phyloP scores from a whole-genome alignment of 2,329 filamentous ascomycete genomes.

The Fusarium piperis region DNA sequence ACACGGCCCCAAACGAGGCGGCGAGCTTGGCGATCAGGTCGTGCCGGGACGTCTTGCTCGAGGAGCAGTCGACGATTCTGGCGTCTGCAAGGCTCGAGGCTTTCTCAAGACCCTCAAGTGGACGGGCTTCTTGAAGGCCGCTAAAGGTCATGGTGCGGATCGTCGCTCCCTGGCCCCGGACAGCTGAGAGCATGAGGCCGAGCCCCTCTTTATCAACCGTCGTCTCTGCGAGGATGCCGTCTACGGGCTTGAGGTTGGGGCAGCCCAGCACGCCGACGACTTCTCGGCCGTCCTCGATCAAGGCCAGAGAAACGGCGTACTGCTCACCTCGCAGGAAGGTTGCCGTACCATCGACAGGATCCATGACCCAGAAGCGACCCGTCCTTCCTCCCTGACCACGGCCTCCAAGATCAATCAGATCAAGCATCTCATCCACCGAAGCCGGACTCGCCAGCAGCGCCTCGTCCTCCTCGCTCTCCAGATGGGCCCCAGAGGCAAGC shows the following conservation, averaged over 20 bases:
- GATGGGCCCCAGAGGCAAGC: constrained; percentile 52
- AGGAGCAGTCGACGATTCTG: constrained; percentile 49
- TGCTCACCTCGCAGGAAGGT: constrained; percentile 70
- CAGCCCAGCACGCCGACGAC: constrained; percentile 68
- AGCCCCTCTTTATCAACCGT: constrained; percentile 46
- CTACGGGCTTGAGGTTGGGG: constrained; percentile 61
- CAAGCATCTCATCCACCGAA: constrained; percentile 65
- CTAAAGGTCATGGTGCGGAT: constrained; percentile 39
- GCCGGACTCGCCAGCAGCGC: constrained; percentile 50
- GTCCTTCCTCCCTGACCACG: constrained; percentile 48
- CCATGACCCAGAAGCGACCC: constrained; percentile 67
- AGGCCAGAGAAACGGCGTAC: constrained; percentile 68
- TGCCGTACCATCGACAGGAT: constrained; percentile 72
- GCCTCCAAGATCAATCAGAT: constrained; percentile 68
- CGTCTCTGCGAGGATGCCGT: constrained; percentile 50
- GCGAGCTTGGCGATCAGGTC: constrained; percentile 46
- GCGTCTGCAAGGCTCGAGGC: constrained; percentile 32
- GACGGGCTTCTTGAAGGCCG: constrained; percentile 29
- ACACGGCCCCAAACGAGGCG: constrained; percentile 42
- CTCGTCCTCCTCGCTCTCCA: constrained; percentile 18
- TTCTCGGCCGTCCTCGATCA: constrained; percentile 67
- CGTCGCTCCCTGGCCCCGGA: constrained; percentile 45
- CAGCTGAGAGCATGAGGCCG: constrained; percentile 50
- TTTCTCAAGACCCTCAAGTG: constrained; percentile 33
- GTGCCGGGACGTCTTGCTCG: constrained; percentile 45